Base-by-base conservation (phyloP, 768 basidiomycete species). In the Phaeotremella skinneri region DNA sequence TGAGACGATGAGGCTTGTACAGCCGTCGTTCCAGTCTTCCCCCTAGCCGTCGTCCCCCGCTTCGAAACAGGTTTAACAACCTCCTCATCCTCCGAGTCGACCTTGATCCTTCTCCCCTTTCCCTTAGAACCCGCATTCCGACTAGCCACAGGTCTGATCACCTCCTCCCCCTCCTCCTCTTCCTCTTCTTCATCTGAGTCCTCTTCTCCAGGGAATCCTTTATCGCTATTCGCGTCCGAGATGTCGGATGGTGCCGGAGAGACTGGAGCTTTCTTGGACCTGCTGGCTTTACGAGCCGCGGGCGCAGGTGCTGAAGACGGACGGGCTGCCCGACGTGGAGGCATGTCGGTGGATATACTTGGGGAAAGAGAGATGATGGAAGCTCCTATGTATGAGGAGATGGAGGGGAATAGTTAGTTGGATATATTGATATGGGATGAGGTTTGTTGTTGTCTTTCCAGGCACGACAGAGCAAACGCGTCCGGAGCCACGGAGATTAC, bases 21-120 rank as follows among this genome's bases (percentile, higher is more conserved):
- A 21, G 47, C 55, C 41, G 56, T 6, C 21, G 30, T 43, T 49
- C 56, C 43, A 34, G 30, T 50, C 30, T 57, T 50, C 55, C 49
- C 43, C 55, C 56, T 61, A 13, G 26, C 45, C 30, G 53, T 41
- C 17, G 59, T 51, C 26, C 27, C 45, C 14, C 67, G 43, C 20
- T 52, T 55, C 11, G 48, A 30, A 21, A 45, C 55, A 0, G 61
- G 64, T 48, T 63, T 63, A 7, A 58, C 51, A 1, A 55, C 53
- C 16, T 60, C 59, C 32, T 63, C 58, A 17, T 48, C 55, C 58
- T 60, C 61, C 26, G 53, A 34, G 42, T 58, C 61, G n/a, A 16
- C 23, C 60, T 56, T 52, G 13, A 31, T 56, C 37, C 32, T 55
- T 17, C 41, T 59, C 13, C 56, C 45, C 34, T 47, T 60, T 3